Percentiles rank a stretch among this genome's conserved stretches.
Conservation (phyloP, 768 basidiomycete genomes). For the Panaeolus cyanescens region DNA sequence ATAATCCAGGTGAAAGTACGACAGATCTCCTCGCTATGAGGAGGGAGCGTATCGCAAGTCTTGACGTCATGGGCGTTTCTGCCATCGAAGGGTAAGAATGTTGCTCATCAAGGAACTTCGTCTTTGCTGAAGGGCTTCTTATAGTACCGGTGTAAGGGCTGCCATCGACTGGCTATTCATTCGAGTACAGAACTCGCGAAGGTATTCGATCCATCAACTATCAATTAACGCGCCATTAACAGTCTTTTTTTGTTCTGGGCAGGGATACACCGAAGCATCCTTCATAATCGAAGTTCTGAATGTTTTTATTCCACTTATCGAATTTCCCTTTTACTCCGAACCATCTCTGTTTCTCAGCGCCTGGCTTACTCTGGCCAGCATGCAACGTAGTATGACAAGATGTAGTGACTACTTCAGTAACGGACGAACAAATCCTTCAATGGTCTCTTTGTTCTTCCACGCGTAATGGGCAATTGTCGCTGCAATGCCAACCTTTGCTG, state of each 20-base stretch:
- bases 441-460: constrained; percentile 28
- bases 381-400: background rate
- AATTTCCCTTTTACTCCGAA: too few species aligned
- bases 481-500: constrained; percentile 19
- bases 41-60: constrained; percentile 65
- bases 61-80: constrained; percentile 89
- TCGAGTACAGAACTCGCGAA: constrained; percentile 86
- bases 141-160: constrained; percentile 83
- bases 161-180: constrained; percentile 96
- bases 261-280: constrained; percentile 13
- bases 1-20: constrained; percentile 47
- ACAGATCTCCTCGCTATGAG: constrained; percentile 33
- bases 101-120: background rate
- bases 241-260: background rate
- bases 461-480: constrained; percentile 25
- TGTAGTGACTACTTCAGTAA: background rate
- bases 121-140: constrained; percentile 1
- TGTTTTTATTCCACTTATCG: background rate
- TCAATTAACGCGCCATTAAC: background rate
- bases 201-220: constrained; percentile 33
- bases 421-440: constrained; percentile 14
- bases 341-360: too few species aligned
- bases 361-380: background rate
- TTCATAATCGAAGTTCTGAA: background rate
- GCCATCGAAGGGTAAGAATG: constrained; percentile 81